A percentile compares a stretch with the other conserved stretches of the same genome.
phyloP scores from a whole-genome alignment of 2,329 filamentous ascomycete genomes.

The Aschersonia sp. region DNA sequence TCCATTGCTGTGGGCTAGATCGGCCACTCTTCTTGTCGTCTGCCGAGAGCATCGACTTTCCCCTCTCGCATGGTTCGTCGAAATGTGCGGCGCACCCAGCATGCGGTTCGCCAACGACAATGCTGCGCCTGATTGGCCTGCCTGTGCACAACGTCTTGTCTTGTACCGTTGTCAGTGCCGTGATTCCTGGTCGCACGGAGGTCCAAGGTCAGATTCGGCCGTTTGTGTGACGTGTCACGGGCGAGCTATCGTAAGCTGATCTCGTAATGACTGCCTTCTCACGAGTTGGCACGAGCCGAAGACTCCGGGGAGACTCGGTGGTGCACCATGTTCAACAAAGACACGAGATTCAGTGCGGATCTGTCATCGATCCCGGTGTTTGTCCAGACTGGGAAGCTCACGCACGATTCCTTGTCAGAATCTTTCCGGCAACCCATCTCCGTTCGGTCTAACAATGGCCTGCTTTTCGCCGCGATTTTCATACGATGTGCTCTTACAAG shows the following conservation, averaged over 20 bases:
- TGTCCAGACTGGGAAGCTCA: not conserved
- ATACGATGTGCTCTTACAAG: no score
- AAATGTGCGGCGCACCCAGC: no score
- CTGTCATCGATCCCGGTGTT: not conserved
- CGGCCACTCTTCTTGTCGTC: no score
- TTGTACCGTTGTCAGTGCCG: not conserved
- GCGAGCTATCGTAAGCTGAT: not conserved
- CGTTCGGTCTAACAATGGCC: no score
- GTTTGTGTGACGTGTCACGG: not conserved
- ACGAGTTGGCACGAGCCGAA: not conserved
- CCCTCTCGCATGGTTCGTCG: no score
- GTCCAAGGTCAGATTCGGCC: not conserved
- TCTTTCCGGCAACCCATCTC: no score
- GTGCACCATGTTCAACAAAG: not conserved
- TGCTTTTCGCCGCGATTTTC: no score
- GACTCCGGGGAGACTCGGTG: not conserved
- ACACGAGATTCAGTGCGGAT: not conserved
- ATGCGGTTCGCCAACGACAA: no score
- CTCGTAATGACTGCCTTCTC: not conserved
- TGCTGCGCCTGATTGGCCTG: no score
- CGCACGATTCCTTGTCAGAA: not conserved
- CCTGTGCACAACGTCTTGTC: not conserved
- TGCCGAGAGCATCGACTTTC: no score
- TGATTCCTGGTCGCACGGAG: not conserved
- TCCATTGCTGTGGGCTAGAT: no score